Base-by-base conservation (phyloP, 2,329 filamentous ascomycete species). In the Aspergillus jensenii region DNA sequence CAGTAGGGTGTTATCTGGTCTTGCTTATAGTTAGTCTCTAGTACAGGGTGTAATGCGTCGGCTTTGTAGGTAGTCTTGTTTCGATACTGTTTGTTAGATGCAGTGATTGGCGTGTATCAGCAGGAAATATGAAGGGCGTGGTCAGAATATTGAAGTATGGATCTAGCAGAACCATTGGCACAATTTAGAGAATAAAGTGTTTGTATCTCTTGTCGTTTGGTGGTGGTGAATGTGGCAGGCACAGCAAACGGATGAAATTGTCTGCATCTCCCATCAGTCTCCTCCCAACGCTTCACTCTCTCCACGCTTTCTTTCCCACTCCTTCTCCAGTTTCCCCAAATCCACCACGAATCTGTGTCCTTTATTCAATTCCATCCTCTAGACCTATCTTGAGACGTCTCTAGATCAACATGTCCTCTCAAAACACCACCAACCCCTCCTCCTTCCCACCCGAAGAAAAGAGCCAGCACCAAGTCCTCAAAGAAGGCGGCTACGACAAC, bases 401-500 rank as follows among this genome's bases (percentile, higher is more conserved):
- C 25, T 7, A 6, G 31, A 43, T 43, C 15, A 57, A 23, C 44
- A 52, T 56, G 50, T 33, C 50, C 12, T 43, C 54, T 4, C 27
- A 57, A 48, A 15, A 31, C 31, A 37, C 23, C 14, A 15, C 37
- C 15, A 31, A 39, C 15, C n/a, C 49, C 8, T 37, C 25, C 37
- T 21, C 46, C 37, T 39, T 49, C 19, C 37, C 40, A 8, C 54
- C 52, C 25, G 37, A 56, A 15, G 39, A 59, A n/a, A 55, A 50
- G 35, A 57, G 46, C 43, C 31, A 54, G 6, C 25, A 46, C 33
- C 31, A 47, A 15, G 23, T 43, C 31, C 12, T 57, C 23, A 55
- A 54, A 47, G 58, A 64, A 21, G 19, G 27, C 14, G 60, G 53
- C 12, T 59, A 45, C 39, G 21, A 50, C n/a, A 44, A 43, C 40